Evolutionary conservation across 768 basidiomycete species (phyloP), one percentile per base, ranked within the genome.

Genomic region (Phaeotremella fagi): DNA sequence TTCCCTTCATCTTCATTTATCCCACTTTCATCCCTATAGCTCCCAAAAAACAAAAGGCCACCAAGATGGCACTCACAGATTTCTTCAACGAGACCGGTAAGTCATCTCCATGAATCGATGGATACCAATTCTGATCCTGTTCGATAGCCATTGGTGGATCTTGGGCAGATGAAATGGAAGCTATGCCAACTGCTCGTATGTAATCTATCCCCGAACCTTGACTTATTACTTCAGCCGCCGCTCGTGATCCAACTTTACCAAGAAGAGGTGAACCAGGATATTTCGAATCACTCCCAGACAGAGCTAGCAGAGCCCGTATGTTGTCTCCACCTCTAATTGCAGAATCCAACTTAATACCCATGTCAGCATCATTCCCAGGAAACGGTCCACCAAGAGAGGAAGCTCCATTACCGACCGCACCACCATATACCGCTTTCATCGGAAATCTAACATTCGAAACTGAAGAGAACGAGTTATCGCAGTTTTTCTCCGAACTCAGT

Each of bases 131-230:
- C 18, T 22, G 15, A 25, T 38, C 3, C n/a, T 47, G 23, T n/a
- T 24, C 3, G 14, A 20, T 26, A 29, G 44, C 23, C 26, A 15
- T 16, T 25, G 44, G 88, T 48, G 94, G 90, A 68, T 92, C 89
- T 71, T 99, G 95, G 95, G 95, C 95, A 5, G 95, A 98, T 73
- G 95, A 98, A 76, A 91, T 97, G 89, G 92, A 95, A 61, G 66
- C 81, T 26, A 81, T 98, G 57, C 94, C 94, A 24, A 86, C 83
- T 64, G 92, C 90, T 70, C 94, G 94, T 98, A 78, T 78, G 91
- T 80, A 22, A n/a, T n/a, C 7, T 20, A 16, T 22, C 18, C 24
- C 28, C 42, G 29, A 35, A 22, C 23, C 28, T 48, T 4, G 27
- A 25, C 23, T 25, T 27, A 26, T 43, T 15, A 4, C 5, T n/a